Conservation (phyloP, 805 yeast genomes). For the Teunomyces aglyptinius region DNA sequence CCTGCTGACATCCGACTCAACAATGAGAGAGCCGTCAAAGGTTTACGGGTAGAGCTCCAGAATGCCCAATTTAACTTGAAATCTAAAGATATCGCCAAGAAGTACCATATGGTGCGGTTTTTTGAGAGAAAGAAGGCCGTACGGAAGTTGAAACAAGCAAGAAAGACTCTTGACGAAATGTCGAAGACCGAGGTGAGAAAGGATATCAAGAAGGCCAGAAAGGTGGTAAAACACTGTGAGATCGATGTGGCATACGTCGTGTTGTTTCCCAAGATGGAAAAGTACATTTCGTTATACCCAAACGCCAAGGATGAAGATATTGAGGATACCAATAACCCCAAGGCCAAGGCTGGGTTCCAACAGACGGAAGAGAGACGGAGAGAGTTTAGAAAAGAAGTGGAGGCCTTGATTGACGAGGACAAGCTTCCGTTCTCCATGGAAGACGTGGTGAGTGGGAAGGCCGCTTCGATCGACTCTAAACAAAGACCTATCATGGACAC, state of each 20-base stretch:
- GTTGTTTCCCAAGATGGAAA: constrained; percentile 74
- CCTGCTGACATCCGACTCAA: constrained; percentile 65
- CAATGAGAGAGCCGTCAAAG: constrained; percentile 73
- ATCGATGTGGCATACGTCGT: constrained; percentile 73
- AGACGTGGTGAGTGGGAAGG: constrained; percentile 43
- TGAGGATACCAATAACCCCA: constrained; percentile 20
- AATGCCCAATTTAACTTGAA: constrained; percentile 44
- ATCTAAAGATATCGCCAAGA: constrained; percentile 56
- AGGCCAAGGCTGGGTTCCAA: constrained; percentile 40
- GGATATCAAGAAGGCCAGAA: constrained; percentile 44
- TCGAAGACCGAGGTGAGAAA: constrained; percentile 32
- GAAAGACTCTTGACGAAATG: constrained; percentile 35
- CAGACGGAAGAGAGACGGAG: constrained; percentile 44
- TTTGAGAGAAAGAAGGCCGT: constrained; percentile 86
- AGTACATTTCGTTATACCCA: constrained; percentile 79
- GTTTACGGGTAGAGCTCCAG: constrained; percentile 57
- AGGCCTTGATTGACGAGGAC: constrained; percentile 49
- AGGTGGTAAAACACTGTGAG: constrained; percentile 53
- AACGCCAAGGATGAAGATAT: constrained; percentile 23
- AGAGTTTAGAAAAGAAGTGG: constrained; percentile 49
- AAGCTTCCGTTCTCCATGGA: constrained; percentile 53
- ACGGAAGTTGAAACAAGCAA: constrained; percentile 60
- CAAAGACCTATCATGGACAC: constrained; percentile 15
- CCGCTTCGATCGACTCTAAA: constrained; percentile 14
- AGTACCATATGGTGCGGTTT: constrained; percentile 91